Percentiles rank a stretch among this genome's conserved stretches.
These are phyloP conservation scores for Fusarium tanahbumbuense DNA, from an alignment of 2,329 filamentous ascomycete species.

Conservation along the genomic window DNA sequence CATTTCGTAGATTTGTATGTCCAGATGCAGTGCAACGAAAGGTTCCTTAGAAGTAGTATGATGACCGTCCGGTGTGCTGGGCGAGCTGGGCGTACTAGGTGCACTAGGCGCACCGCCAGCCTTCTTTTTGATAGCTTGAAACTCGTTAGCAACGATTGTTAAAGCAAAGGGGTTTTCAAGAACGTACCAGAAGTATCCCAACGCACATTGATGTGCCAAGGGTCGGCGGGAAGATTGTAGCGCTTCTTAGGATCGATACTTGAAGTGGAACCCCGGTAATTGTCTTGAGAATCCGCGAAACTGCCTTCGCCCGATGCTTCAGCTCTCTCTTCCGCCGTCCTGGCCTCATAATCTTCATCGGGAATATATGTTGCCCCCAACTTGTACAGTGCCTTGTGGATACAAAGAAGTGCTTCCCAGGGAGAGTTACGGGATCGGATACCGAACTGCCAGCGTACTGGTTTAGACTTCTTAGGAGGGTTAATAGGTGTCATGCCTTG, in stretches of 20 bases:
- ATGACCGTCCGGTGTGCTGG: slow-evolving; percentile 51
- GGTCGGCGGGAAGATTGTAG: slow-evolving; percentile 90
- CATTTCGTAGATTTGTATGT: slow-evolving; percentile 96
- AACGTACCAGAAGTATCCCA: slow-evolving; percentile 85
- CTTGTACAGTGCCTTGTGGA: slow-evolving; percentile 90
- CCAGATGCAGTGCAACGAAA: slow-evolving; percentile 91
- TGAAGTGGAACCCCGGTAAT: slow-evolving; percentile 52
- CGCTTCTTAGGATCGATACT: slow-evolving; percentile 67
- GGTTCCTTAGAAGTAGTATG: slow-evolving; percentile 61
- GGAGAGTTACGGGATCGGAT: slow-evolving; percentile 95
- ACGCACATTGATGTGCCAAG: slow-evolving; percentile 92
- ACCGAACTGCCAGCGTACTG: slow-evolving; percentile 96
- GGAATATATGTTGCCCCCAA: slow-evolving; percentile 90
- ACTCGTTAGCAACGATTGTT: slow-evolving; percentile 22
- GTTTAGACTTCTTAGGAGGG: slow-evolving; percentile 77
- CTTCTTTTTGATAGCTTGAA: slow-evolving; percentile 48
- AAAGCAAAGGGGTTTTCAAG: not conserved
- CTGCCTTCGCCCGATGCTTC: slow-evolving; percentile 54
- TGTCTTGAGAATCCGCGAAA: slow-evolving; percentile 55
- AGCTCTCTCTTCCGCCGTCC: slow-evolving; percentile 57
- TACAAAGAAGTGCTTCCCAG: slow-evolving; percentile 92
- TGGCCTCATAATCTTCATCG: slow-evolving; percentile 68
- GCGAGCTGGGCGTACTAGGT: slow-evolving; percentile 31
- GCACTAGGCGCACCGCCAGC: slow-evolving; percentile 31
- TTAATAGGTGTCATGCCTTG: slow-evolving; percentile 72